Evolutionary conservation across 208 protist genomes (phyloP).

Genomic region (Trypanosoma vivax): DNA sequence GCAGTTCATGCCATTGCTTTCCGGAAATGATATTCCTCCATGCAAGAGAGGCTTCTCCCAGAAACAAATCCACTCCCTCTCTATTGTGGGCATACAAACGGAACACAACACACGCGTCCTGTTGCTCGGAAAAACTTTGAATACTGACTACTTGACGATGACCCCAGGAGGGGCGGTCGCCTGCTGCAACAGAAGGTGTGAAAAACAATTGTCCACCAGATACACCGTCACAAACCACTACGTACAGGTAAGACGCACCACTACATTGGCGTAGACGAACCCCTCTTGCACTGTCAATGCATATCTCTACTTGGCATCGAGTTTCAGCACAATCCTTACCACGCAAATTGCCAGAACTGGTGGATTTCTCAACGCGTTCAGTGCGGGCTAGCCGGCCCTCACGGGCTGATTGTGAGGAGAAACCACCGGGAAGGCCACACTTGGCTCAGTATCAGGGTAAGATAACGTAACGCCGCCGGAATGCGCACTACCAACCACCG

Average conservation of each 20-base stretch:
- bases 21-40: slow-evolving; percentile 6
- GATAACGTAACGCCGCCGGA: too few relatives aligned
- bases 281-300: slow-evolving; percentile 6
- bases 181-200: slow-evolving; percentile 5
- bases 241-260: slow-evolving; percentile 9
- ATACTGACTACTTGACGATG: not conserved
- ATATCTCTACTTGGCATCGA: too few relatives aligned
- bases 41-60: slow-evolving; percentile 24
- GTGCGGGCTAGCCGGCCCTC: too few relatives aligned
- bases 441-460: too few relatives aligned
- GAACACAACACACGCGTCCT: slow-evolving; percentile 12
- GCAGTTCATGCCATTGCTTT: slow-evolving; percentile 19
- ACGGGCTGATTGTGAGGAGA: too few relatives aligned
- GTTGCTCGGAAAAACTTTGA: not conserved
- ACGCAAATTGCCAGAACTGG: too few relatives aligned
- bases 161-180: slow-evolving; percentile 12
- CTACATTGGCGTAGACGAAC: slow-evolving; percentile 4
- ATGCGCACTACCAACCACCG: not conserved
- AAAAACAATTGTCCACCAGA: slow-evolving; percentile 9
- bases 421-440: too few relatives aligned
- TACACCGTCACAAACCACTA: slow-evolving; percentile 6
- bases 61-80: slow-evolving; percentile 19
- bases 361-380: too few relatives aligned
- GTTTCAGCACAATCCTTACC: too few relatives aligned
- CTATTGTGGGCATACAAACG: slow-evolving; percentile 8